Percentiles rank a stretch among this genome's conserved stretches.
These are phyloP conservation scores for Citrullus amarus DNA, from an alignment of 306 rosid species.

Conservation along the genomic window DNA sequence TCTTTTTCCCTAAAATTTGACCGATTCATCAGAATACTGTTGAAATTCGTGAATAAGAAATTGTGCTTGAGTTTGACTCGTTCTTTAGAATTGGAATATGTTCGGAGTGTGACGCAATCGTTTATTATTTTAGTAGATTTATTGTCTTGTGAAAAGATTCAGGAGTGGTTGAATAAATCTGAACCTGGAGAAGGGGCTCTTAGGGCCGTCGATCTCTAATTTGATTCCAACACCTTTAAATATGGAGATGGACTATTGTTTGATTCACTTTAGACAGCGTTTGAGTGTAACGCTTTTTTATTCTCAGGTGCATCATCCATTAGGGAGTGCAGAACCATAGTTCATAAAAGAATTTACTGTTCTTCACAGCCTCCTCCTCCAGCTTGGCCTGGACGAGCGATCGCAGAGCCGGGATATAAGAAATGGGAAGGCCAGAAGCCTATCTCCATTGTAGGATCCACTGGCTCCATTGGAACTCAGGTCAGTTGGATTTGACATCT, in stretches of 20 bases:
- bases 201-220: not conserved
- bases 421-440: slow-evolving; percentile 91
- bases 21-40: not conserved
- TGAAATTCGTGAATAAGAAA: not conserved
- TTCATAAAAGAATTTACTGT: slow-evolving; percentile 44
- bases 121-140: not conserved
- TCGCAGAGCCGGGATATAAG: slow-evolving; percentile 31
- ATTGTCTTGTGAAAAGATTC: not conserved
- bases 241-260: not conserved
- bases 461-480: slow-evolving; percentile 99
- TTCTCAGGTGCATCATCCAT: slow-evolving; percentile 45
- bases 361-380: slow-evolving; percentile 62
- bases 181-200: not conserved
- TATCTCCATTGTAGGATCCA: slow-evolving; percentile 72
- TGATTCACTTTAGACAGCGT: slow-evolving; percentile 7
- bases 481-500: slow-evolving; percentile 20
- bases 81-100: not conserved
- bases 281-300: not conserved
- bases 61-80: not conserved
- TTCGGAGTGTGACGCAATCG: not conserved
- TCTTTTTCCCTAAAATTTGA: not conserved
- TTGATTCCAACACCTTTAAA: not conserved
- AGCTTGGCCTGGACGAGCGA: slow-evolving; percentile 97
- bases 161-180: not conserved
- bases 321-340: slow-evolving; percentile 26